A percentile compares a stretch with the other conserved stretches of the same genome.
Conservation (phyloP, 2,329 filamentous ascomycete species). For the Talaromyces verruculosus region DNA sequence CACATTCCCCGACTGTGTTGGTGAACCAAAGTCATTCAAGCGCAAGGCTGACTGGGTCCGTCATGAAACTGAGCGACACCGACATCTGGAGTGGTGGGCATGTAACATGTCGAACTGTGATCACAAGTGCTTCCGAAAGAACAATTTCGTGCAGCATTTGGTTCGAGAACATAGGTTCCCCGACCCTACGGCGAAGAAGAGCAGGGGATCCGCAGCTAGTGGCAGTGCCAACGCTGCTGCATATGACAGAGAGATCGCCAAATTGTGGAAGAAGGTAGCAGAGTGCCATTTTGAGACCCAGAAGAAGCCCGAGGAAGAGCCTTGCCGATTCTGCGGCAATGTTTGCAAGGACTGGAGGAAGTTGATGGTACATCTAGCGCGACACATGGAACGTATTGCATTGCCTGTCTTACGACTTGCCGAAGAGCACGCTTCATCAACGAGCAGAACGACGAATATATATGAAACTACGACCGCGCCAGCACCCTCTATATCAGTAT, state of each 20-base stretch:
- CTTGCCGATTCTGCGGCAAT: slow-evolving; percentile 84
- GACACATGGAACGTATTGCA: slow-evolving; percentile 91
- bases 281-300: slow-evolving; percentile 70
- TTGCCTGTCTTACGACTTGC: slow-evolving; percentile 68
- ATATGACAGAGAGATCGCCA: slow-evolving; percentile 48
- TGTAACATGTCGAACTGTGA: slow-evolving; percentile 78
- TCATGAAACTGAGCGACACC: slow-evolving; percentile 88
- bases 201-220: slow-evolving; percentile 52
- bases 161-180: slow-evolving; percentile 85
- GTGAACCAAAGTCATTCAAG: slow-evolving; percentile 88
- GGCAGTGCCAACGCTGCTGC: slow-evolving; percentile 17
- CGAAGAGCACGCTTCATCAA: slow-evolving; percentile 30
- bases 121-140: slow-evolving; percentile 80
- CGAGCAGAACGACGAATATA: not conserved
- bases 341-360: slow-evolving; percentile 86
- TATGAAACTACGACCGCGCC: not conserved
- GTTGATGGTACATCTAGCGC: slow-evolving; percentile 85
- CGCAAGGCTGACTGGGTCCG: slow-evolving; percentile 94
- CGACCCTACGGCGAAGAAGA: slow-evolving; percentile 75
- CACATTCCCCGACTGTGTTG: slow-evolving; percentile 75
- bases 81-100: slow-evolving; percentile 87
- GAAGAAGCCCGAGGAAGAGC: slow-evolving; percentile 68
- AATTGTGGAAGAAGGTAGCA: slow-evolving; percentile 76
- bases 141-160: slow-evolving; percentile 91
- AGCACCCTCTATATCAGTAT: slow-evolving; percentile 12